Evolutionary conservation across 441 rosid genomes (phyloP).

Genomic region (Bruguiera hainesii): DNA sequence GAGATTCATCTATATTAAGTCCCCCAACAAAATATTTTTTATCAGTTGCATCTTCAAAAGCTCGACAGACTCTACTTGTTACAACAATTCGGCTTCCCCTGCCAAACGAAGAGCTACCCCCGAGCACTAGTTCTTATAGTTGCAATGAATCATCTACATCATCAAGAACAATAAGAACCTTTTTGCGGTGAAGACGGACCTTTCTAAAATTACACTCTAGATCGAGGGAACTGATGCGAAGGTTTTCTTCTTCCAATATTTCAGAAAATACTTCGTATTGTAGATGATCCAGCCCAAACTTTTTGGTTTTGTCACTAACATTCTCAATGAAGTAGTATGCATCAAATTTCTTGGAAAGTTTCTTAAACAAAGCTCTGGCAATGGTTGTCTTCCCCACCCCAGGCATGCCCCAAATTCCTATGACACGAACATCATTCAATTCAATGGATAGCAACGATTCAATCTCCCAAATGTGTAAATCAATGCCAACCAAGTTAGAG

Average conservation of each 20-base stretch:
- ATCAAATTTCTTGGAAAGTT: not conserved
- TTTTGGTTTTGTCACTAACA: not conserved
- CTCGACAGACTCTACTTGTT: constrained; percentile 18
- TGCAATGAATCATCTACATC: constrained; percentile 7
- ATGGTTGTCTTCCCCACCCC: not conserved
- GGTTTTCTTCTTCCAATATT: not conserved
- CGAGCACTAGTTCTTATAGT: constrained; percentile 1
- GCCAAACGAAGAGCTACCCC: constrained; percentile 1
- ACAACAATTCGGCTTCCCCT: constrained; percentile 11
- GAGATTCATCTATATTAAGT: not conserved
- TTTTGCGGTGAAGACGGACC: not conserved
- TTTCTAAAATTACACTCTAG: not conserved
- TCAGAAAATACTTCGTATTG: not conserved
- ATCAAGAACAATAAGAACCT: constrained; percentile 13
- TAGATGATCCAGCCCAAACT: not conserved
- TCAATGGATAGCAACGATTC: not conserved
- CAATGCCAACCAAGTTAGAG: constrained; percentile 7
- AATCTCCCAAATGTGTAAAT: not conserved
- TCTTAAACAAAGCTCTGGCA: not conserved
- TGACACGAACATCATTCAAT: not conserved
- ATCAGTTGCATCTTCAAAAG: not conserved
- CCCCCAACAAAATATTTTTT: not conserved
- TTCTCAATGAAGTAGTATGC: not conserved
- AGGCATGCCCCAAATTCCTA: not conserved
- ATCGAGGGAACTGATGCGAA: not conserved